Conservation (phyloP, 805 yeast species). For the Priceomyces haplophilus region DNA sequence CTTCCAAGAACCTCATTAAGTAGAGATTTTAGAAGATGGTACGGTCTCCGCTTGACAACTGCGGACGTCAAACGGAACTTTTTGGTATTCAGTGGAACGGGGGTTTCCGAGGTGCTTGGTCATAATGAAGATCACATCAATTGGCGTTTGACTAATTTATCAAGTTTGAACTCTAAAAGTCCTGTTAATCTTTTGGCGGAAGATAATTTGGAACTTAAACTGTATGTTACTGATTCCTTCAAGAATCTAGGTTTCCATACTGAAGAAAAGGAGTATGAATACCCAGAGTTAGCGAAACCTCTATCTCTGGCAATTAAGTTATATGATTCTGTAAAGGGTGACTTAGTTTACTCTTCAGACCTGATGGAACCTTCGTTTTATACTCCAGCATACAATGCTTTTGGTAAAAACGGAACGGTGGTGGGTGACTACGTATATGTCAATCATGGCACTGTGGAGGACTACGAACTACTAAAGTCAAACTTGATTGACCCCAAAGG, state of each 20-base stretch:
- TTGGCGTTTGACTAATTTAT: slow-evolving; percentile 27
- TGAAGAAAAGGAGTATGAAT: slow-evolving; percentile 12
- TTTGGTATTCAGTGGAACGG: slow-evolving; percentile 33
- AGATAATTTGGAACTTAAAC: slow-evolving; percentile 23
- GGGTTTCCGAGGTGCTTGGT: slow-evolving; percentile 15
- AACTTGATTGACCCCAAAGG: slow-evolving; percentile 18
- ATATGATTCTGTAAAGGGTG: slow-evolving; percentile 17
- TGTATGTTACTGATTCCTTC: slow-evolving; percentile 25
- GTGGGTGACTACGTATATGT: slow-evolving; percentile 26
- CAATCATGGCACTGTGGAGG: slow-evolving; percentile 29
- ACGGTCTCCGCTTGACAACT: slow-evolving; percentile 60
- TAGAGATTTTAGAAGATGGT: slow-evolving; percentile 74
- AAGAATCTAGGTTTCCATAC: slow-evolving; percentile 27
- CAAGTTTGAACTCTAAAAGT: slow-evolving; percentile 19
- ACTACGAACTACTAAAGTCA: slow-evolving; percentile 20
- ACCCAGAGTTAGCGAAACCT: slow-evolving; percentile 20
- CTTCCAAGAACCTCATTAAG: slow-evolving; percentile 81
- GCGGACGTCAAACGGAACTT: slow-evolving; percentile 68
- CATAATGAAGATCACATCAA: slow-evolving; percentile 25
- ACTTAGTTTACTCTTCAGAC: slow-evolving; percentile 24
- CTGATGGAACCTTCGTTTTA: slow-evolving; percentile 20
- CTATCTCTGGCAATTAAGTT: slow-evolving; percentile 23
- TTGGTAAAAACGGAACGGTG: slow-evolving; percentile 26
- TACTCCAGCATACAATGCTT: slow-evolving; percentile 31
- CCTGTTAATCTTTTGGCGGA: slow-evolving; percentile 22